Evolutionary conservation across 352 stramenopile species (phyloP).

Genomic region (Phytophthora fragariaefolia): DNA sequence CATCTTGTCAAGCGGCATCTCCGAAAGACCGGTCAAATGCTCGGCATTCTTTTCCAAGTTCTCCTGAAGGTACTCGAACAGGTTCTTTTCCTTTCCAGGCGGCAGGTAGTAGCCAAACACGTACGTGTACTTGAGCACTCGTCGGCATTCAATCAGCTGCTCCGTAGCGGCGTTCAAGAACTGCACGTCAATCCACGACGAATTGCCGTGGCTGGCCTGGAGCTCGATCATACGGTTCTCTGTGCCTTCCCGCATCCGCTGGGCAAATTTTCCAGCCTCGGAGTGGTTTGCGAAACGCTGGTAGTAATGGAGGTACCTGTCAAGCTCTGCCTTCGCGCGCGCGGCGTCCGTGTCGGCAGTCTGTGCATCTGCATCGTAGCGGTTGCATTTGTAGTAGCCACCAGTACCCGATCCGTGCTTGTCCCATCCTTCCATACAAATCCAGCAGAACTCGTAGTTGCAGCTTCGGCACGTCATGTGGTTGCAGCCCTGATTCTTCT

Average conservation of each 20-base stretch:
- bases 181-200: constrained; percentile 98
- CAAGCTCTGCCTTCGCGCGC: constrained; percentile 95
- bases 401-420: constrained; percentile 96
- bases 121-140: constrained; percentile 99
- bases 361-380: constrained; percentile 87
- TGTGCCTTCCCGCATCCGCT: constrained; percentile 95
- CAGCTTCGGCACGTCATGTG: constrained; percentile 98
- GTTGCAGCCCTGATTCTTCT: constrained; percentile 99
- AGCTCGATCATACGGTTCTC: constrained; percentile 96
- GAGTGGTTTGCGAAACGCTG: constrained; percentile 98
- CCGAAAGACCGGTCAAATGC: constrained; percentile 89
- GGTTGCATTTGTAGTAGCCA: constrained; percentile 99
- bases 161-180: constrained; percentile 97
- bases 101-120: constrained; percentile 95
- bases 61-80: constrained; percentile 95
- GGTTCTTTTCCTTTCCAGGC: constrained; percentile 89
- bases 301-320: constrained; percentile 99
- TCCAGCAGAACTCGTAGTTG: constrained; percentile 98
- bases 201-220: constrained; percentile 91
- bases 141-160: constrained; percentile 97
- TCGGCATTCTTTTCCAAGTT: constrained; percentile 96
- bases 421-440: constrained; percentile 96
- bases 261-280: constrained; percentile 96
- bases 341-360: constrained; percentile 85
- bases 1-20: constrained; percentile 93